Evolutionary conservation across 2,329 filamentous ascomycete species (phyloP), one percentile per base, ranked within the genome.

Genomic region (Fusarium camptoceras): DNA sequence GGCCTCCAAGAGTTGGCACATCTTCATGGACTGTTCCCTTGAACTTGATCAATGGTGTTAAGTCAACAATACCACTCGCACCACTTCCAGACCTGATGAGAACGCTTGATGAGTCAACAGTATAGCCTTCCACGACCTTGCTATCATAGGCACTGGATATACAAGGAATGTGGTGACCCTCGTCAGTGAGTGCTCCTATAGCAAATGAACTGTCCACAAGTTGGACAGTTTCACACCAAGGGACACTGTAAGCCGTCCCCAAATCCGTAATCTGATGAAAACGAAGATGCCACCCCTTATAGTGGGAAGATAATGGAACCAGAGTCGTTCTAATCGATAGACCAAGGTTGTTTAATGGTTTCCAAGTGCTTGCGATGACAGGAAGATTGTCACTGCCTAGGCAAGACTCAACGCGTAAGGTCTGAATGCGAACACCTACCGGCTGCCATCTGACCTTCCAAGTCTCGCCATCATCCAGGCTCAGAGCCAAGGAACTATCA

Each of bases 261-360:
- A 31, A 37, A 12, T 25, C 31, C 2, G 30, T 43, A 8, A 72
- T 53, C 0, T 61, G 63, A 47, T 78, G 78, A 0, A 78, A 24
- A 1, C 77, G 65, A 1, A 77, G 27, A 50, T 79, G 76, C 77
- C 78, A 79, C n/a, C 78, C 77, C 4, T 78, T 76, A 72, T 75
- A 78, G 6, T 70, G 55, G n/a, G 60, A 57, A 11, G 72, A 71
- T 0, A 78, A 75, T 2, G 77, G 73, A 2, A 79, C 55, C 10
- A 78, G 44, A 2, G 70, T 76, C 2, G 78, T 77, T 15, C 74
- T 63, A 3, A 79, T 55, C 4, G 54, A 0, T 73, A 66, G 1
- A 56, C 51, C 4, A 63, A 50, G 46, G 75, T 74, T 7, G 63
- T 59, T 72, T 69, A 78, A 3, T 71, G 70, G 60, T 37, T 55